These are phyloP conservation scores for Priceomyces fermenticarens DNA, from an alignment of 805 yeast genomes.

Conservation along the genomic window DNA sequence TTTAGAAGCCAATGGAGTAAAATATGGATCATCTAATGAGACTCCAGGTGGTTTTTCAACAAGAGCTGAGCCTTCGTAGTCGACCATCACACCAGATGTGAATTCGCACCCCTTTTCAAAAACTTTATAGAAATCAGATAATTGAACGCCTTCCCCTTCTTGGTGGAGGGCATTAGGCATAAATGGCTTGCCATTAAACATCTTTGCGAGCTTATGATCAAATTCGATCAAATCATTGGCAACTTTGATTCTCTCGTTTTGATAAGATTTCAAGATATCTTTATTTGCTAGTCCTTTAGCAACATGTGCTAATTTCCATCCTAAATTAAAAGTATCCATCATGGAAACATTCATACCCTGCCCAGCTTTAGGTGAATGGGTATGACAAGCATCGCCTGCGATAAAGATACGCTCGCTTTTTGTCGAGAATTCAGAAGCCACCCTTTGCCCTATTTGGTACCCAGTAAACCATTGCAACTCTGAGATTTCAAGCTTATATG, in stretches of 20 bases:
- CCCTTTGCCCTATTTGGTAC: no score
- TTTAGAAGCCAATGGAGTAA: conserved; percentile 14
- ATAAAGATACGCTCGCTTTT: conserved; percentile 29
- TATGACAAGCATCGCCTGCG: conserved; percentile 28
- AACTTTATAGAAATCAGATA: conserved; percentile 24
- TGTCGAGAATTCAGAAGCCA: conserved; percentile 22
- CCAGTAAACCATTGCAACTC: no score
- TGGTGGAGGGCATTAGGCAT: conserved; percentile 12
- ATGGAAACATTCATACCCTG: conserved; percentile 34
- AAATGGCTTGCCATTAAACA: conserved; percentile 27
- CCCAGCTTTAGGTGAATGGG: conserved; percentile 32
- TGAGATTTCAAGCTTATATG: no score
- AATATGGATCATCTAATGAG: conserved; percentile 2
- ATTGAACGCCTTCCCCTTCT: conserved; percentile 21
- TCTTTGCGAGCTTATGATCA: conserved; percentile 24
- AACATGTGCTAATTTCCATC: conserved; percentile 30
- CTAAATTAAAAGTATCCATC: conserved; percentile 28
- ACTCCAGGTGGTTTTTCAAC: conserved; percentile 10
- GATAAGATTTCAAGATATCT: conserved; percentile 27
- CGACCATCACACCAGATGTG: conserved; percentile 28
- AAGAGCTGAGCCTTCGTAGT: conserved; percentile 19
- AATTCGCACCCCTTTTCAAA: conserved; percentile 23
- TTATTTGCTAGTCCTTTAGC: conserved; percentile 25
- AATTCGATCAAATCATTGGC: conserved; percentile 29
- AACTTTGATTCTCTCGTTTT: conserved; percentile 23